Percentiles rank a stretch among this genome's conserved stretches.
phyloP scores from a whole-genome alignment of 345 rosid species.

The Camelina hispida region DNA sequence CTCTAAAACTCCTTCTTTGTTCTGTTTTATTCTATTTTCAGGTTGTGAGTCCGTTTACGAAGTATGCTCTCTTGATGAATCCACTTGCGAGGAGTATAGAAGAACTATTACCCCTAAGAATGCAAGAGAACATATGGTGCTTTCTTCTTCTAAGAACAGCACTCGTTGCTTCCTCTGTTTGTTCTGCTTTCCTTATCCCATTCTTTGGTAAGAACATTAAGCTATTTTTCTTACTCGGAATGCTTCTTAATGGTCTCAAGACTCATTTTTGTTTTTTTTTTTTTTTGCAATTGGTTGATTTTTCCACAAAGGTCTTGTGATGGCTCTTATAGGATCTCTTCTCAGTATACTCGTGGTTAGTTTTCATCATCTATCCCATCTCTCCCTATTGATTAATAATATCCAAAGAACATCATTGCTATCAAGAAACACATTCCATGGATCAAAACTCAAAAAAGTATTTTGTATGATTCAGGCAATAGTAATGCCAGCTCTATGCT shows the following conservation, averaged over 20 bases:
- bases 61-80: constrained; percentile 83
- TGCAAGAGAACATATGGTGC: constrained; percentile 61
- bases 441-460: not conserved
- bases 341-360: constrained; percentile 84
- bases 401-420: constrained; percentile 3
- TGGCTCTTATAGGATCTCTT: constrained; percentile 93
- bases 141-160: constrained; percentile 69
- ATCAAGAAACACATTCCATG: constrained; percentile 5
- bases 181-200: constrained; percentile 80
- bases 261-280: not conserved
- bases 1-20: constrained; percentile 12
- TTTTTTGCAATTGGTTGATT: not conserved
- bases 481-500: constrained; percentile 79
- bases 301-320: constrained; percentile 67
- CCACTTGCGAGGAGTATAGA: constrained; percentile 92
- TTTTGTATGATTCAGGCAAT: constrained; percentile 61
- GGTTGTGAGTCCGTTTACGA: constrained; percentile 94
- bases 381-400: not conserved
- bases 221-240: not conserved
- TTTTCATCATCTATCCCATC: constrained; percentile 22
- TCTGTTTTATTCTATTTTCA: constrained; percentile 42
- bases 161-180: constrained; percentile 81
- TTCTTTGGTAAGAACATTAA: constrained; percentile 69
- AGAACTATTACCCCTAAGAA: constrained; percentile 71
- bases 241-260: constrained; percentile 16